Conservation (phyloP, 495 filamentous ascomycete genomes). For the Bryoglossum gracile region DNA sequence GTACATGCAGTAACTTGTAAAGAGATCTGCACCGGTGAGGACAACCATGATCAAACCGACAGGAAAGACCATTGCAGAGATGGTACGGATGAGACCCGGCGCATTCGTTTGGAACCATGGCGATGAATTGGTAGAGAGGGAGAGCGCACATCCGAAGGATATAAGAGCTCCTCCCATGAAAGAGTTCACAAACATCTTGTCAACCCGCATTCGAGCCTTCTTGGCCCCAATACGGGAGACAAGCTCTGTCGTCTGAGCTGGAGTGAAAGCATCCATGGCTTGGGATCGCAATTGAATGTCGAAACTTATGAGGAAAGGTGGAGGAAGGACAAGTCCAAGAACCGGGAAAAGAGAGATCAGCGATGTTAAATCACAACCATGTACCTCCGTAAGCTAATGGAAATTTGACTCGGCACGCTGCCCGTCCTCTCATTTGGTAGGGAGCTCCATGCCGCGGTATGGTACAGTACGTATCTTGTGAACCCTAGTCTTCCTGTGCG, state of each 20-base stretch:
- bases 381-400: not conserved
- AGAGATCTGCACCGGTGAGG: slow-evolving; percentile 52
- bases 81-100: slow-evolving; percentile 49
- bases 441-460: not conserved
- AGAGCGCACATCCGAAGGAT: slow-evolving; percentile 45
- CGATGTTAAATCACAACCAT: not conserved
- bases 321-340: not conserved
- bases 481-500: not conserved
- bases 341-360: not conserved
- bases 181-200: slow-evolving; percentile 49
- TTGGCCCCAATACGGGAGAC: slow-evolving; percentile 37
- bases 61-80: slow-evolving; percentile 50
- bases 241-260: slow-evolving; percentile 39
- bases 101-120: slow-evolving; percentile 58
- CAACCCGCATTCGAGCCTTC: slow-evolving; percentile 46
- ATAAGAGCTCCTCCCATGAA: slow-evolving; percentile 46
- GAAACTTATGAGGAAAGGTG: not conserved
- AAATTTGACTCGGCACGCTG: not conserved
- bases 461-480: too few relatives aligned
- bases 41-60: slow-evolving; percentile 53
- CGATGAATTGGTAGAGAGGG: slow-evolving; percentile 43
- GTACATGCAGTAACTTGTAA: slow-evolving; percentile 53
- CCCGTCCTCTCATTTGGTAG: not conserved
- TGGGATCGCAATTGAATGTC: not conserved
- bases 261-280: slow-evolving; percentile 35